These are phyloP conservation scores for Bruguiera parviflora DNA, from an alignment of 345 rosid species.

Conservation along the genomic window DNA sequence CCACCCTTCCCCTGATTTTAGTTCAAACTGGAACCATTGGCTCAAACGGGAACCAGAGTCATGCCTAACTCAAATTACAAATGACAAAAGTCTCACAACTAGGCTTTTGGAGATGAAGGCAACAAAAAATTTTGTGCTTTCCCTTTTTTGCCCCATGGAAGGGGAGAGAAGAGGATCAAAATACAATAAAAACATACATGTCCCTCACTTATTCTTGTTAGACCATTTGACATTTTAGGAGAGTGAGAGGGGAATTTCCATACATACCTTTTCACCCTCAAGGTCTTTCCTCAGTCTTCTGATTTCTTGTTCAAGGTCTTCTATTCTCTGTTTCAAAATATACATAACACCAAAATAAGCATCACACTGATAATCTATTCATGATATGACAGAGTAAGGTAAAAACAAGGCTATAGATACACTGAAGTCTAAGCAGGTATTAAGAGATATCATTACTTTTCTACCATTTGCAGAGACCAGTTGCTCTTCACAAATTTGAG, in stretches of 20 bases:
- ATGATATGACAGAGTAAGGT: constrained; percentile 6
- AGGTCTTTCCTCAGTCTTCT: constrained; percentile 60
- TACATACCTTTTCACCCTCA: constrained; percentile 79
- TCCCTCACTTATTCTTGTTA: not conserved
- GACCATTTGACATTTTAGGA: not conserved
- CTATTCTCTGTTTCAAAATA: constrained; percentile 62
- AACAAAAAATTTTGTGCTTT: not conserved
- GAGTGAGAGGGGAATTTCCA: constrained; percentile 23
- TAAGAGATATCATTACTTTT: constrained; percentile 42
- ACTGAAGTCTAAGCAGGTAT: constrained; percentile 3
- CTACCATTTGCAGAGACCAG: constrained; percentile 52
- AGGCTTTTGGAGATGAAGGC: not conserved
- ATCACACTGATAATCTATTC: constrained; percentile 13
- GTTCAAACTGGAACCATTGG: no score
- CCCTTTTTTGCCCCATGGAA: no score
- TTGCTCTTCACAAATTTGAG: constrained; percentile 74
- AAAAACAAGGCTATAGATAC: constrained; percentile 1
- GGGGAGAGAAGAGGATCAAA: not conserved
- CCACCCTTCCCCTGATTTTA: no score
- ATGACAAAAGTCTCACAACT: not conserved
- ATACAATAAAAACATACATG: not conserved
- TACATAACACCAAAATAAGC: constrained; percentile 6
- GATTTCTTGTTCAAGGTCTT: constrained; percentile 70
- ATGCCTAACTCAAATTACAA: not conserved
- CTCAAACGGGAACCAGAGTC: no score